Percentiles rank a stretch among this genome's conserved stretches.
Conservation (phyloP, 805 yeast genomes). For the Teunomyces aglyptinius region DNA sequence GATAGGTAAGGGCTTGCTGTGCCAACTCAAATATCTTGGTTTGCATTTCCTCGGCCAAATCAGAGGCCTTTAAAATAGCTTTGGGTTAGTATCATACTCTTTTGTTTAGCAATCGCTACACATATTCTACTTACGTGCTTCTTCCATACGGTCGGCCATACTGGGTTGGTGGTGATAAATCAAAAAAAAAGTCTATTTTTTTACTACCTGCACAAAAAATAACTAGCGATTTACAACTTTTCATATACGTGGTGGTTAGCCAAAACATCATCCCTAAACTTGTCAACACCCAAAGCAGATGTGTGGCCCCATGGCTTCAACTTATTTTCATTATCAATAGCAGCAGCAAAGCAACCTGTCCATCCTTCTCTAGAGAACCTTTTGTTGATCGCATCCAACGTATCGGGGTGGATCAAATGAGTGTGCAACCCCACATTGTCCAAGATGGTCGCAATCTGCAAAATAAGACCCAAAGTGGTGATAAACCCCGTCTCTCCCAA, state of each 20-base stretch:
- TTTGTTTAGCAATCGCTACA: background rate
- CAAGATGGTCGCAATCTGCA: constrained; percentile 32
- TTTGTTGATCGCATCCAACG: constrained; percentile 25
- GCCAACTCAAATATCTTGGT: constrained; percentile 48
- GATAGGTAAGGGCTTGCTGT: constrained; percentile 40
- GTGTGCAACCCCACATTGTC: constrained; percentile 32
- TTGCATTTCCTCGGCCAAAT: constrained; percentile 53
- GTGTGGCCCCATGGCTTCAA: constrained; percentile 38
- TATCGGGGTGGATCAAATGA: constrained; percentile 25
- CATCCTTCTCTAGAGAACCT: constrained; percentile 27
- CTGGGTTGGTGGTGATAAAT: background rate
- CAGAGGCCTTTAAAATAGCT: constrained; percentile 45
- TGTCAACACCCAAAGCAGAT: constrained; percentile 27
- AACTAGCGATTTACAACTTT: constrained; percentile 9
- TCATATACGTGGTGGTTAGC: constrained; percentile 23
- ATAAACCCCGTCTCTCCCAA: constrained; percentile 31
- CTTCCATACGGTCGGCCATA: background rate
- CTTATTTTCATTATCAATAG: constrained; percentile 29
- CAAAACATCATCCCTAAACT: constrained; percentile 27
- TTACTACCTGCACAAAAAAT: constrained; percentile 1
- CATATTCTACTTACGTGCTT: background rate
- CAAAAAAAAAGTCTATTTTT: background rate
- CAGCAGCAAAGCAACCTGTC: constrained; percentile 29
- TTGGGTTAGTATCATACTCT: background rate
- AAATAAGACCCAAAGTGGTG: constrained; percentile 30